Evolutionary conservation across 371 early-diverging fungal genomes (phyloP), one percentile per base, ranked within the genome.

Genomic region (Mucor velutinosus): DNA sequence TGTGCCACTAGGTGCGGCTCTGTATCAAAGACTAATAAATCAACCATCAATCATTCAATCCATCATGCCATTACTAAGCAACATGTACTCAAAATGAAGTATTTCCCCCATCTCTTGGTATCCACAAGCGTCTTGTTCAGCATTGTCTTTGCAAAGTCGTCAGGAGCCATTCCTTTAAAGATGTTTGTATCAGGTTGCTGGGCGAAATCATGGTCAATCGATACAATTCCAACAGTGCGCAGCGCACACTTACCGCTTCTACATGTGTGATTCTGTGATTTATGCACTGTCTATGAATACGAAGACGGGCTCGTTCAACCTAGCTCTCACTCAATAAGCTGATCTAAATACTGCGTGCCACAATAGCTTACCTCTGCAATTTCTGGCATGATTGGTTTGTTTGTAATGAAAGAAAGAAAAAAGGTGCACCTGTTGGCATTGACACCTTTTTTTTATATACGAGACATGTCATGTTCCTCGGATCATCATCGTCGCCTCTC

Each of bases 51-150:
- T 14, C 37, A 25, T 53, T n/a, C 47, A 21, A 27, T 55, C 14
- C 25, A 55, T 7, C 0, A 27, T 25, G 14, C 33, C 3, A 43
- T 27, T 7, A 37, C 4, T 17, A 19, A 21, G 17, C 41, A 17
- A 17, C 11, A 8, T 69, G 10, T 68, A 81, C 83, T n/a, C 19
- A 82, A 53, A 25, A 79, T 62, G 70, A 89, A 89, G 51, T 82
- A 76, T 74, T 91, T 91, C 25, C 91, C 91, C 61, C 80, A 70
- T 49, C 91, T 75, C 47, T 81, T 81, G 10, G 87, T 85, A 55
- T 77, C 84, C 7, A 75, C 69, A 0, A 91, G 69, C 10, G 58
- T 78, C 30, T 73, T 73, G 25, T 79, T 80, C 21, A 67, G 27
- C 14, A 89, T 17, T 1, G 35, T 19, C 21, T 74, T 63, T 35